Evolutionary conservation across 441 rosid species (phyloP).

Genomic region (Dalechampia spathulata): DNA sequence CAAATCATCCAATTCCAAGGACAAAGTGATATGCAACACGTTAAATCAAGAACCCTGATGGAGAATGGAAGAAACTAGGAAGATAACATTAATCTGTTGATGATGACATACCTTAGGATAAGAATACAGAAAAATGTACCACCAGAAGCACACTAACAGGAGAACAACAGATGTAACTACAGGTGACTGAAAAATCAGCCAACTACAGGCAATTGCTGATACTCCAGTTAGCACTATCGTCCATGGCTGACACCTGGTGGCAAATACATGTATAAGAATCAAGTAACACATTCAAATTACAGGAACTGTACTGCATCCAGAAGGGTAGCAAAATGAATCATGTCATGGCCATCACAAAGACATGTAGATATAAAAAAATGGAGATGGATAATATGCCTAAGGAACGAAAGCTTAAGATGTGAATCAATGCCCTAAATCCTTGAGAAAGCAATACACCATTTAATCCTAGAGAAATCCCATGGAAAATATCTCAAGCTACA

Average conservation of each 20-base stretch:
- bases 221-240: constrained; percentile 66
- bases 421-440: too few species aligned
- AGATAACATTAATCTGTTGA: neutral
- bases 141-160: constrained; percentile 53
- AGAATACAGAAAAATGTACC: constrained; percentile 78
- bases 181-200: constrained; percentile 55
- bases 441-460: too few species aligned
- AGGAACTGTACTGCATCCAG: too few species aligned
- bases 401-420: too few species aligned
- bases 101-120: constrained; percentile 64
- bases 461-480: neutral
- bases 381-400: too few species aligned
- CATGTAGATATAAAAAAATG: neutral
- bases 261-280: constrained; percentile 4
- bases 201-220: constrained; percentile 49
- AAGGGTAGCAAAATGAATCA: neutral
- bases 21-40: neutral
- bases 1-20: too few species aligned
- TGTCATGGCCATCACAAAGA: neutral
- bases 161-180: constrained; percentile 37
- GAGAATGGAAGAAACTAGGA: neutral
- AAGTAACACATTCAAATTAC: neutral
- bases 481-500: neutral
- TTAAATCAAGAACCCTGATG: neutral
- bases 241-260: constrained; percentile 92